phyloP scores from a whole-genome alignment of 2,329 filamentous ascomycete genomes.

The Paecilomyces niveus region DNA sequence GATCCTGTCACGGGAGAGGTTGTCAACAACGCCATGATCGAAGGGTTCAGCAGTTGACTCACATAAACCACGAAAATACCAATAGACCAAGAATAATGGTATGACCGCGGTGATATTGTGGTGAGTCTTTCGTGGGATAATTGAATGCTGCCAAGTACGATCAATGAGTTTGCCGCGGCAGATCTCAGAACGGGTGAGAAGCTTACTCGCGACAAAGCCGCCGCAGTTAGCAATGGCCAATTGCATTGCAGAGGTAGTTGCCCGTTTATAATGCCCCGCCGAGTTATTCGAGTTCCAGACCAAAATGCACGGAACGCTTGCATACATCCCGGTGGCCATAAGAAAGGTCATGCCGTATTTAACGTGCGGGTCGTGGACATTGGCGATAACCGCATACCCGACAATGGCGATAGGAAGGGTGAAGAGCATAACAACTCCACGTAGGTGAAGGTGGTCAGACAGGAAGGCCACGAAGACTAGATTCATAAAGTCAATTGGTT shows the following conservation, averaged over 20 bases:
- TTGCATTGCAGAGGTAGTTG: slow-evolving; percentile 59
- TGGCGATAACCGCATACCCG: slow-evolving; percentile 59
- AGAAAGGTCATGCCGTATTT: slow-evolving; percentile 62
- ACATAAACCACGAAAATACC: slow-evolving; percentile 58
- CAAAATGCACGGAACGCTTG: slow-evolving; percentile 55
- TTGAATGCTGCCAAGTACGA: slow-evolving; percentile 46
- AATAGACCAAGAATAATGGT: slow-evolving; percentile 54
- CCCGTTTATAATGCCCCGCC: slow-evolving; percentile 62
- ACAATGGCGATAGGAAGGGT: slow-evolving; percentile 58
- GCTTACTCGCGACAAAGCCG: slow-evolving; percentile 56
- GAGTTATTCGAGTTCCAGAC: slow-evolving; percentile 64
- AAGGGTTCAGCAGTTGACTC: slow-evolving; percentile 26
- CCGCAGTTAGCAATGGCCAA: slow-evolving; percentile 61
- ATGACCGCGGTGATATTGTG: slow-evolving; percentile 55
- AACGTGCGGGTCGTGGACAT: slow-evolving; percentile 43
- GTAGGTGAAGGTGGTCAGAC: slow-evolving; percentile 54
- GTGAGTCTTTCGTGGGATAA: slow-evolving; percentile 51
- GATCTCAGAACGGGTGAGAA: slow-evolving; percentile 1
- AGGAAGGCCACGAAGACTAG: slow-evolving; percentile 40
- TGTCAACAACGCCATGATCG: slow-evolving; percentile 9
- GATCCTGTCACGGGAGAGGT: slow-evolving; percentile 36
- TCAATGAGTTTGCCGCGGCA: slow-evolving; percentile 2
- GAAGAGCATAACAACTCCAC: slow-evolving; percentile 56
- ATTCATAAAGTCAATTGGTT: not conserved
- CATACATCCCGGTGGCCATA: slow-evolving; percentile 60